These are phyloP conservation scores for Bauhinia variegata DNA, from an alignment of 306 rosid species.

Conservation along the genomic window DNA sequence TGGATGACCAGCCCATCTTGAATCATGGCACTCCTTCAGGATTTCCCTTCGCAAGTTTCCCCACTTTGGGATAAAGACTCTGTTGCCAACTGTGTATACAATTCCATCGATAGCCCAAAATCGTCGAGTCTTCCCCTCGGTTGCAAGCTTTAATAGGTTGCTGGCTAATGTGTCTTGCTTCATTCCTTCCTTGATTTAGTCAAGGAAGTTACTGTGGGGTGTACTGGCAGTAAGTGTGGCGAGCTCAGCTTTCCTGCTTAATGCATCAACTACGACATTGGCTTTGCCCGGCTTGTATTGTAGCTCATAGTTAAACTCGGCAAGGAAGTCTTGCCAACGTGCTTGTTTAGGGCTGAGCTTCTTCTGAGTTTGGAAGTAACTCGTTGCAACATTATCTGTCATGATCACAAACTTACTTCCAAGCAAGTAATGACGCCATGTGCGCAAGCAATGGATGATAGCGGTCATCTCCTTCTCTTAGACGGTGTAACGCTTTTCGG, in stretches of 20 bases:
- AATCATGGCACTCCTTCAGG: not conserved
- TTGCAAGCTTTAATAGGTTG: not conserved
- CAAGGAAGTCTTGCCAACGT: not conserved
- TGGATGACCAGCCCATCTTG: not conserved
- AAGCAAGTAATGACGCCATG: not conserved
- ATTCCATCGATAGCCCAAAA: too few species aligned
- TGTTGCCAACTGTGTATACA: too few species aligned
- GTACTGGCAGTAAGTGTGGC: not conserved
- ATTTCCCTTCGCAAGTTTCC: not conserved
- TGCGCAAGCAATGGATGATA: not conserved
- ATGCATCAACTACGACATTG: not conserved
- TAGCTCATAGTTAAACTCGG: not conserved
- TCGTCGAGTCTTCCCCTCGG: not conserved
- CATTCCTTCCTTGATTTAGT: not conserved
- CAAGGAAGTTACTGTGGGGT: not conserved
- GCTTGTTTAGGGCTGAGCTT: not conserved
- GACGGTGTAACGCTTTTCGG: not conserved
- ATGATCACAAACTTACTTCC: not conserved
- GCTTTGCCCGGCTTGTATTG: not conserved
- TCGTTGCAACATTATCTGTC: not conserved
- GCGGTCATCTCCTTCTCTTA: constrained; percentile 12
- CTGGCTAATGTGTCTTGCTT: not conserved
- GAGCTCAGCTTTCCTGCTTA: not conserved
- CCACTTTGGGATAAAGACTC: not conserved
- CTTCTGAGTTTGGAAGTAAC: not conserved